A percentile compares a stretch with the other conserved stretches of the same genome.
Conservation (phyloP, 2,329 filamentous ascomycete genomes). For the Alternaria rosae region DNA sequence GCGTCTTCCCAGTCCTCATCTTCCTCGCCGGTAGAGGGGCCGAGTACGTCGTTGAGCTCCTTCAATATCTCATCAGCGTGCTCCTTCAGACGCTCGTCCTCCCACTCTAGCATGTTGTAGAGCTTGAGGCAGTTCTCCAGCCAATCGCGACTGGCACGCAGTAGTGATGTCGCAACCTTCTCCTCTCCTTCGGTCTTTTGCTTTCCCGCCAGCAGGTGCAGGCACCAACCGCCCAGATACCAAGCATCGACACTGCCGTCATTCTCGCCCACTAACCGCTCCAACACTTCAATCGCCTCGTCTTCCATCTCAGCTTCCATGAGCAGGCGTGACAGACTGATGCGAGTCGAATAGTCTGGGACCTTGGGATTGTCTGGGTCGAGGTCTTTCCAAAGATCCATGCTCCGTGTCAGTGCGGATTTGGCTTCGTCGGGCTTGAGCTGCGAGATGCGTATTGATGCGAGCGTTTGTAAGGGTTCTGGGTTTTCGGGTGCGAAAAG, state of each 20-base stretch:
- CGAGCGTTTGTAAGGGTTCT: conserved; percentile 94
- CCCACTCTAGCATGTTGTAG: conserved; percentile 82
- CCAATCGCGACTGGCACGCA: conserved; percentile 82
- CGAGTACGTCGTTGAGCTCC: conserved; percentile 54
- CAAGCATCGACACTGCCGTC: conserved; percentile 94
- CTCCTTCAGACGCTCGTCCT: conserved; percentile 78
- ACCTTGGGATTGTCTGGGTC: conserved; percentile 74
- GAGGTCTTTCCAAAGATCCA: conserved; percentile 83
- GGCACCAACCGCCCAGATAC: conserved; percentile 96
- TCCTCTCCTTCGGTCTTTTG: conserved; percentile 62
- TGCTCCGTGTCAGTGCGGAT: conserved; percentile 77
- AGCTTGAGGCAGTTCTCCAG: conserved; percentile 80
- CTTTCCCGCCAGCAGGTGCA: conserved; percentile 80
- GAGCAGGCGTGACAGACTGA: conserved; percentile 82
- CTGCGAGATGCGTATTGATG: conserved; percentile 93
- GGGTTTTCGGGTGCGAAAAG: conserved; percentile 80
- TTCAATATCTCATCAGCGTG: conserved; percentile 76
- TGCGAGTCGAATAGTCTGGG: conserved; percentile 85
- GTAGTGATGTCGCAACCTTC: conserved; percentile 63
- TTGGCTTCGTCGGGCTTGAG: conserved; percentile 78
- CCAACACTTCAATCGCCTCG: conserved; percentile 83
- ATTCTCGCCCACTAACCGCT: conserved; percentile 84
- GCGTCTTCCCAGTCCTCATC: conserved; percentile 53
- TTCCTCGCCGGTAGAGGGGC: conserved; percentile 52
- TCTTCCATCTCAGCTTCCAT: conserved; percentile 90